Percentiles rank a stretch among this genome's conserved stretches.
These are phyloP conservation scores for Smithsoniella earleae DNA, from an alignment of 163 green algal genomes.

Conservation along the genomic window DNA sequence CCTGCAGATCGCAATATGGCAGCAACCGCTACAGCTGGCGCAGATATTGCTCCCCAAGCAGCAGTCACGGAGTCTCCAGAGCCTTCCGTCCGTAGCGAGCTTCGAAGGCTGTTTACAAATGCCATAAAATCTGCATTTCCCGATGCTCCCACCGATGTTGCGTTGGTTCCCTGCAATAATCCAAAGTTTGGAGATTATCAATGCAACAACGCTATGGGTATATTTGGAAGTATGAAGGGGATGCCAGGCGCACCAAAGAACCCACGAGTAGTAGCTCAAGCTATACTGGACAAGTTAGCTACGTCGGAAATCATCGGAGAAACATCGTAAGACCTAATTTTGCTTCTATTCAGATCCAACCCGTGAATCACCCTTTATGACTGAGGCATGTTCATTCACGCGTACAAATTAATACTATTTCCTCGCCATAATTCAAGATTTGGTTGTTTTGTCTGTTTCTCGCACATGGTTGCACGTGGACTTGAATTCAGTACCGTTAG, in stretches of 20 bases:
- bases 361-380: background rate
- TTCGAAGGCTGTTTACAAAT: slow-evolving; percentile 48
- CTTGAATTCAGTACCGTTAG: too few species aligned
- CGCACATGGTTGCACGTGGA: too few species aligned
- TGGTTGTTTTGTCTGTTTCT: too few species aligned
- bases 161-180: slow-evolving; percentile 50
- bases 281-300: slow-evolving; percentile 53
- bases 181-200: slow-evolving; percentile 88
- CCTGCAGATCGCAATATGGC: too few species aligned
- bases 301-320: slow-evolving; percentile 46
- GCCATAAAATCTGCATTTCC: slow-evolving; percentile 57
- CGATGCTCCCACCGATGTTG: slow-evolving; percentile 35
- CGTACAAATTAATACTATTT: too few species aligned
- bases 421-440: too few species aligned
- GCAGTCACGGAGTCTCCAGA: background rate
- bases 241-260: slow-evolving; percentile 73
- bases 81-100: slow-evolving; percentile 35
- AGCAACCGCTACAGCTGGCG: background rate
- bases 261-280: slow-evolving; percentile 69
- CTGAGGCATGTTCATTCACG: too few species aligned
- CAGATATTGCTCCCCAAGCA: too few species aligned
- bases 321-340: slow-evolving; percentile 35
- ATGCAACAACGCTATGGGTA: slow-evolving; percentile 95
- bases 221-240: slow-evolving; percentile 85
- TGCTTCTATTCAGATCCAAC: background rate